These are phyloP conservation scores for Starmerella lactis-condensi DNA, from an alignment of 805 yeast species.

Conservation along the genomic window DNA sequence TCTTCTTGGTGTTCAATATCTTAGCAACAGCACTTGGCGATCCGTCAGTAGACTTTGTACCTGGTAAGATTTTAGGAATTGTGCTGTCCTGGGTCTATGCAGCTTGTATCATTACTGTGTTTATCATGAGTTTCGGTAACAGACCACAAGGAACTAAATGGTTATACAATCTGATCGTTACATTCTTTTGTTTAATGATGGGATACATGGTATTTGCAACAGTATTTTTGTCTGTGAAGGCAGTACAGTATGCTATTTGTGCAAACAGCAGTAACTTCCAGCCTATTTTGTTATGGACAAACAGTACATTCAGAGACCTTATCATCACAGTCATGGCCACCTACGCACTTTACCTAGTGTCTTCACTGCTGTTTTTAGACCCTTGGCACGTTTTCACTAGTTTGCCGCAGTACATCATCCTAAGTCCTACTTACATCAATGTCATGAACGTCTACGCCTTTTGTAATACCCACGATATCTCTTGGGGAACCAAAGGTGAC, in stretches of 20 bases:
- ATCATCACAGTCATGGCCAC: slow-evolving; percentile 75
- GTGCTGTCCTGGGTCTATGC: slow-evolving; percentile 72
- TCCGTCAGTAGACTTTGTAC: slow-evolving; percentile 38
- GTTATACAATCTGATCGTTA: slow-evolving; percentile 56
- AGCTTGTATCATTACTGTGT: slow-evolving; percentile 63
- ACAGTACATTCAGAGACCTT: slow-evolving; percentile 65
- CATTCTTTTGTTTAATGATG: slow-evolving; percentile 76
- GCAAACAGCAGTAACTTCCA: slow-evolving; percentile 30
- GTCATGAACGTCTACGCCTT: slow-evolving; percentile 49
- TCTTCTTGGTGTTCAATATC: slow-evolving; percentile 75
- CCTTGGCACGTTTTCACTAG: slow-evolving; percentile 61
- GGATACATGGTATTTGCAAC: slow-evolving; percentile 78
- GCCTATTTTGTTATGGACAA: slow-evolving; percentile 18
- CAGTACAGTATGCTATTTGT: slow-evolving; percentile 40
- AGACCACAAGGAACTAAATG: slow-evolving; percentile 77
- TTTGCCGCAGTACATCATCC: slow-evolving; percentile 25
- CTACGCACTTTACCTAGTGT: slow-evolving; percentile 57
- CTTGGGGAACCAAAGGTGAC: slow-evolving; percentile 93
- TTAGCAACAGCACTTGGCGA: slow-evolving; percentile 63
- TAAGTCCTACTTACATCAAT: slow-evolving; percentile 24
- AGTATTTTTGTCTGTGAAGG: slow-evolving; percentile 54
- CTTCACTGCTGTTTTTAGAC: slow-evolving; percentile 66
- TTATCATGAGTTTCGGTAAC: slow-evolving; percentile 81
- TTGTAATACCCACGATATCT: slow-evolving; percentile 53
- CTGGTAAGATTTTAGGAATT: slow-evolving; percentile 62